Evolutionary conservation across 2,329 filamentous ascomycete species (phyloP).

Genomic region (Trichoderma semiorbis): DNA sequence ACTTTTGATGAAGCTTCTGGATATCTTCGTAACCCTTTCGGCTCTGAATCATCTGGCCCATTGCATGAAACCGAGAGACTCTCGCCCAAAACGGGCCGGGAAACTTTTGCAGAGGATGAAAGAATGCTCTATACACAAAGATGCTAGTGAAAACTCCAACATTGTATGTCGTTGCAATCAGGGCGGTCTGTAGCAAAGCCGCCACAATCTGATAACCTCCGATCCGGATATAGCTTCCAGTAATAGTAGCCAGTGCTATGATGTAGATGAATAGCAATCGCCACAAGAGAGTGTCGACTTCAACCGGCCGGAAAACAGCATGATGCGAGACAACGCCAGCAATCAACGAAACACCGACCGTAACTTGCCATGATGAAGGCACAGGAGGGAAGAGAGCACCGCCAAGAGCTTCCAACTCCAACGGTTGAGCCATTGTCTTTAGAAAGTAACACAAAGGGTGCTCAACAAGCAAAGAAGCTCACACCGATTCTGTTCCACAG

Average conservation of each 20-base stretch:
- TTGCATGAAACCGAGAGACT: slow-evolving; percentile 25
- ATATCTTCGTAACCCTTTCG: slow-evolving; percentile 27
- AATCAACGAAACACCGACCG: not conserved
- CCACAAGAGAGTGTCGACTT: not conserved
- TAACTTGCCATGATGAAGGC: not conserved
- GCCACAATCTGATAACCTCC: not conserved
- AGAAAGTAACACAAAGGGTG: not conserved
- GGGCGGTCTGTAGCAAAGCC: not conserved
- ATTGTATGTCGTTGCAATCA: not conserved
- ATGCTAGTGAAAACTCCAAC: slow-evolving; percentile 23
- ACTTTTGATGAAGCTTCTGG: slow-evolving; percentile 27
- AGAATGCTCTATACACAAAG: slow-evolving; percentile 22
- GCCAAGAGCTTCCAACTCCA: not conserved
- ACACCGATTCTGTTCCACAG: not conserved
- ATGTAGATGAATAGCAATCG: not conserved
- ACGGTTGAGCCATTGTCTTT: not conserved
- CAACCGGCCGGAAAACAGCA: not conserved
- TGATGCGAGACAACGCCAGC: not conserved
- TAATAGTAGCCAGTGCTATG: not conserved
- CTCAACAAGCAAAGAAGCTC: not conserved
- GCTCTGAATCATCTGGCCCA: slow-evolving; percentile 19
- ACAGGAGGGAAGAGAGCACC: not conserved
- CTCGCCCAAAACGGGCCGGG: slow-evolving; percentile 28
- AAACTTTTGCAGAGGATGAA: slow-evolving; percentile 28
- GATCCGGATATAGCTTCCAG: not conserved